Conservation (phyloP, 202 grass and related monocot genomes). For the Carex sylvatica region DNA sequence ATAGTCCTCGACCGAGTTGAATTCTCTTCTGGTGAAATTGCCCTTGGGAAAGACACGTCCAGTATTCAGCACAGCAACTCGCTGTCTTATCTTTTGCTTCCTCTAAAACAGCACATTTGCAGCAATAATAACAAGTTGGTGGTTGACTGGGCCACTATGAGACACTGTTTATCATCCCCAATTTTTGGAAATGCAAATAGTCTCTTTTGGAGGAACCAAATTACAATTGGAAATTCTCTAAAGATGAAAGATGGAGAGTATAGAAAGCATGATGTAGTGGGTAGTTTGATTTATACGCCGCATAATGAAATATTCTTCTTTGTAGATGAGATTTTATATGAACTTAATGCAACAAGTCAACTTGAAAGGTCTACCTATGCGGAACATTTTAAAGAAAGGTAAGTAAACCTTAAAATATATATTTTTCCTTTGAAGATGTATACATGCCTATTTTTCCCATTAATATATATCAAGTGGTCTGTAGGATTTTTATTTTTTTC, state of each 20-base stretch:
- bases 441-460: not conserved
- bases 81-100: constrained; percentile 81
- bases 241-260: constrained; percentile 55
- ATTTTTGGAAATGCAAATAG: constrained; percentile 44
- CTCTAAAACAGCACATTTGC: constrained; percentile 56
- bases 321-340: constrained; percentile 51
- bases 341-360: constrained; percentile 50
- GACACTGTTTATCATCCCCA: constrained; percentile 72
- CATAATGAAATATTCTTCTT: constrained; percentile 70
- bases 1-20: constrained; percentile 76
- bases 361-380: constrained; percentile 40
- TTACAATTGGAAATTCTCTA: constrained; percentile 44
- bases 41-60: constrained; percentile 36
- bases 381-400: constrained; percentile 60
- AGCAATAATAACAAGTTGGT: constrained; percentile 40
- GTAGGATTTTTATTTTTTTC: not conserved
- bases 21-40: constrained; percentile 54
- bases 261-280: constrained; percentile 64
- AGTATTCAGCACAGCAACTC: constrained; percentile 40
- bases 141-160: constrained; percentile 77
- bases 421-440: not conserved
- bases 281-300: constrained; percentile 78
- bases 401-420: constrained; percentile 2
- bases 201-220: constrained; percentile 28
- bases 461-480: not conserved